These are phyloP conservation scores for Aureobasidium namibiae DNA, from an alignment of 2,329 filamentous ascomycete species.

Conservation along the genomic window DNA sequence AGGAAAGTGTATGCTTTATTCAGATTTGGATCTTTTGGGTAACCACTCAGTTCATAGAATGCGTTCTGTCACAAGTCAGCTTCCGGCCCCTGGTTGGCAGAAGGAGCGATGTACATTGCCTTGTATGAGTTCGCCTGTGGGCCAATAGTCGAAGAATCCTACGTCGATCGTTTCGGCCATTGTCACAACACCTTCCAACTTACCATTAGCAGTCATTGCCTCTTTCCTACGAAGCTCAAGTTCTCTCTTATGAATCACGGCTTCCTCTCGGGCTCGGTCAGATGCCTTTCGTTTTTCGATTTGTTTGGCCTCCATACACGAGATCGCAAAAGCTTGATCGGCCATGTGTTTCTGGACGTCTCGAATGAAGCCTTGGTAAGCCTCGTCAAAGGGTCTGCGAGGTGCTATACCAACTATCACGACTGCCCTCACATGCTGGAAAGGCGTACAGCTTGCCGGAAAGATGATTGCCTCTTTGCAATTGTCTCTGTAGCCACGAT, in stretches of 20 bases:
- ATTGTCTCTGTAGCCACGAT: neutral
- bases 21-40: neutral
- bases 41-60: neutral
- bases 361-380: neutral
- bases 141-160: neutral
- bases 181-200: neutral
- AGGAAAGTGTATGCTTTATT: neutral
- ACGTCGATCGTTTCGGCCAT: neutral
- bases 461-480: neutral
- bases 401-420: slow-evolving; percentile 10
- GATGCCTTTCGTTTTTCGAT: neutral
- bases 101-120: neutral
- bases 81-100: neutral
- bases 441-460: neutral
- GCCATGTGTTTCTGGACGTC: neutral
- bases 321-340: neutral
- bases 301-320: neutral
- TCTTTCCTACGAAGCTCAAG: neutral
- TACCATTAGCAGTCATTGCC: neutral
- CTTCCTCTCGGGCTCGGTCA: neutral
- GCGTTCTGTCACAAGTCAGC: neutral
- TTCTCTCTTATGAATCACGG: neutral
- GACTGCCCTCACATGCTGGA: neutral
- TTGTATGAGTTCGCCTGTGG: neutral
- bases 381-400: slow-evolving; percentile 8